Evolutionary conservation across 352 stramenopile genomes (phyloP).

Genomic region (Phytophthora agathidicida): DNA sequence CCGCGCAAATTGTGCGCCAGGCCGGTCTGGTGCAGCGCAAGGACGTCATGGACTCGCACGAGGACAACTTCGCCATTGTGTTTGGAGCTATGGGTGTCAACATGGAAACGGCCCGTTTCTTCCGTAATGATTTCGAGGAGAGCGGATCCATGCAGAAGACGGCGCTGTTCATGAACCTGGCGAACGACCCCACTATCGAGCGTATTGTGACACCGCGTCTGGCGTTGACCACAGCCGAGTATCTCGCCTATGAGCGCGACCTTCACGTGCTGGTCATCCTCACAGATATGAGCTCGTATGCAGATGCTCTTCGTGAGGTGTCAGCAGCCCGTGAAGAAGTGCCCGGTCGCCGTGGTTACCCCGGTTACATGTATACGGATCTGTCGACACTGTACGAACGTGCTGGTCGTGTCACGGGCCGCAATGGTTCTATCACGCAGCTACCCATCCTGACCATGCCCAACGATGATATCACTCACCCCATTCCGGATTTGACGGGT

Average conservation of each 20-base stretch:
- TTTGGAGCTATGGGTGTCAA: slow-evolving; percentile 99
- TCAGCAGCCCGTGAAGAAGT: slow-evolving; percentile 95
- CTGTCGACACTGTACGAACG: slow-evolving; percentile 99
- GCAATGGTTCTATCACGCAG: slow-evolving; percentile 99
- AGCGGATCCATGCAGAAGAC: slow-evolving; percentile 99
- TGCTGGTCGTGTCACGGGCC: slow-evolving; percentile 96
- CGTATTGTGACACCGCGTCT: slow-evolving; percentile 99
- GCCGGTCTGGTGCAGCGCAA: slow-evolving; percentile 98
- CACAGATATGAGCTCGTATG: slow-evolving; percentile 99
- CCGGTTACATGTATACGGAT: slow-evolving; percentile 99
- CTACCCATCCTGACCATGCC: slow-evolving; percentile 99
- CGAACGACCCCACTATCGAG: slow-evolving; percentile 99
- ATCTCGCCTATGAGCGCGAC: slow-evolving; percentile 99
- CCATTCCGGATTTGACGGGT: slow-evolving; percentile 99
- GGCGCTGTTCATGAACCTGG: slow-evolving; percentile 99
- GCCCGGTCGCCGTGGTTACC: slow-evolving; percentile 98
- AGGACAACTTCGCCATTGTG: slow-evolving; percentile 99
- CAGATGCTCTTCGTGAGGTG: slow-evolving; percentile 97
- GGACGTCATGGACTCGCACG: slow-evolving; percentile 97
- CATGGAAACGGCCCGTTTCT: slow-evolving; percentile 98
- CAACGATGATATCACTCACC: slow-evolving; percentile 99
- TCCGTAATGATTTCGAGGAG: slow-evolving; percentile 98
- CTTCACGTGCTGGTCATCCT: slow-evolving; percentile 99
- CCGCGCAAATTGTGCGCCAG: slow-evolving; percentile 98
- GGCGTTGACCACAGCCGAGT: slow-evolving; percentile 98